Base-by-base conservation (phyloP, 2,329 filamentous ascomycete species). In the Colletotrichum sublineola region DNA sequence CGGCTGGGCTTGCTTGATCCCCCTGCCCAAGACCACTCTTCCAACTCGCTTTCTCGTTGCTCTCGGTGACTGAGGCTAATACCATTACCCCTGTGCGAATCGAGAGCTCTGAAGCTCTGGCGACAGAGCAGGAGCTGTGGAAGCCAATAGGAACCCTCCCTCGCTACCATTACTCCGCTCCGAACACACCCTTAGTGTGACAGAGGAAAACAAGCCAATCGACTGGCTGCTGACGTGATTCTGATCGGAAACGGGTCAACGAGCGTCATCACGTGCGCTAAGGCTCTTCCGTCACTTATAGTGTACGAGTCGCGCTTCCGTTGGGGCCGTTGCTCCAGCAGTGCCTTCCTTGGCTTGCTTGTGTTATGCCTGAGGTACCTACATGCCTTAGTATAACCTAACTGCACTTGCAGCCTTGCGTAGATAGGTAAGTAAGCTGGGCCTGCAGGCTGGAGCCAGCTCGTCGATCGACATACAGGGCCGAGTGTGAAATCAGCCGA, bases 211-310 rank as follows among this genome's bases (percentile, higher is more conserved):
- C 53, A 64, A 29, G 38, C 40, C 31, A 42, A 24, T 20, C 29
- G 40, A 31, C 66, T 38, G n/a, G 14, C 31, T 64, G 40, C 70
- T 72, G 70, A 70, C 60, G 66, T 72, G 60, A 72, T 72, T 53
- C 55, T 65, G 52, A 7, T 53, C 55, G 48, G 31, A 70, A 70
- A 69, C 33, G 44, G 67, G 58, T 67, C 67, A 67, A 67, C 63
- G 62, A 63, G 42, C 71, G 67, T 73, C 71, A 73, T 73, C 71
- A 73, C 71, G 71, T 73, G 71, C 66, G 33, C 66, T 61, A 61
- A 36, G 24, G 40, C 66, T 72, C 20, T 58, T 55, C 60, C 66
- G 31, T 63, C 46, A 15, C 36, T 60, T 14, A 24, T 24, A 24
- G 24, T 24, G 24, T 33, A 56, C 65, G 68, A 67, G 57, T 72